A percentile compares a stretch with the other conserved stretches of the same genome.
Conservation (phyloP, 116 monocot genomes). For the Zostera marina region DNA sequence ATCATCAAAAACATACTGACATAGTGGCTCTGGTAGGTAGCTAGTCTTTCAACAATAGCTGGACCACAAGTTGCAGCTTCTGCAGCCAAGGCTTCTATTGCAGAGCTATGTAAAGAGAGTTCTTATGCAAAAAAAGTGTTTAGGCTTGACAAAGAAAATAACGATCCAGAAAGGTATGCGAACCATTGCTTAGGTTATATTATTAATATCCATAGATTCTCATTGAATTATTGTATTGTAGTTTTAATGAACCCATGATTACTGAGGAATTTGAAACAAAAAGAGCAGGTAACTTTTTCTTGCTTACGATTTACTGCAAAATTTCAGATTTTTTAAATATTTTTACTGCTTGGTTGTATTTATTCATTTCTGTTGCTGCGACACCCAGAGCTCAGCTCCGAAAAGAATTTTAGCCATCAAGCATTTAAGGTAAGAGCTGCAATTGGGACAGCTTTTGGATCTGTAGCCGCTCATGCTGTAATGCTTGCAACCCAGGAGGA, state of each 20-base stretch:
- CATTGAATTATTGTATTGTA: background rate
- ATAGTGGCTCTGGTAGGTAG: slow-evolving; percentile 47
- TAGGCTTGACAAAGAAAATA: slow-evolving; percentile 1
- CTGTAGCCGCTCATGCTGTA: slow-evolving; percentile 74
- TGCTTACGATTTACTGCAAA: background rate
- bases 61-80: slow-evolving; percentile 55
- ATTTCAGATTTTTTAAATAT: too few species aligned
- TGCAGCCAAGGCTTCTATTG: slow-evolving; percentile 52
- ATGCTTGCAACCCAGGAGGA: slow-evolving; percentile 75
- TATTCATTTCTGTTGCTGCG: background rate
- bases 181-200: too few species aligned
- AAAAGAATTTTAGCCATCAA: slow-evolving; percentile 32
- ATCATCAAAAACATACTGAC: slow-evolving; percentile 2
- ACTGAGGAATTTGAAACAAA: background rate
- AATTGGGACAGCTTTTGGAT: slow-evolving; percentile 58
- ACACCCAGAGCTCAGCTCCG: slow-evolving; percentile 9
- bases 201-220: too few species aligned
- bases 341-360: too few species aligned
- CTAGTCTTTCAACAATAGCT: slow-evolving; percentile 36
- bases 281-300: slow-evolving; percentile 1
- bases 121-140: slow-evolving; percentile 41
- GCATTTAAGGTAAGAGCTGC: slow-evolving; percentile 55
- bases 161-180: background rate
- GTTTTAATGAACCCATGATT: background rate
- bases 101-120: slow-evolving; percentile 44